Evolutionary conservation across 192 early-diverging fungal species (phyloP), one percentile per base, ranked within the genome.

Genomic region (Gryganskiella cystojenkinii): DNA sequence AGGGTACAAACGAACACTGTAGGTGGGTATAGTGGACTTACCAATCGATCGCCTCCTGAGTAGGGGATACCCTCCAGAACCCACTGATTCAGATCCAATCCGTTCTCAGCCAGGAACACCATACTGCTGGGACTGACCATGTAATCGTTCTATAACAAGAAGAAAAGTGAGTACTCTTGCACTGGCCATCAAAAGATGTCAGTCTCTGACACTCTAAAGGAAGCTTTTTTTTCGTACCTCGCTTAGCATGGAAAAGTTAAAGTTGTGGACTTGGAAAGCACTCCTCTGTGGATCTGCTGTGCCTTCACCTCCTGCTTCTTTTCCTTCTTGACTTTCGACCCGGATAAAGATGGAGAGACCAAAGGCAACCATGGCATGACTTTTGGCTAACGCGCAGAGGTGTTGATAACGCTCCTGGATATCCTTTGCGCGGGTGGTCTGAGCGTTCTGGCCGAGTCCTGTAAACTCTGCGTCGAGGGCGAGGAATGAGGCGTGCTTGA

Each of bases 401-500:
- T 90, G 91, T 22, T 78, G 74, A 80, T 98, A 99, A 37, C 93
- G 88, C 14, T 95, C 90, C 58, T 92, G 86, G 65, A 98, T 92
- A 64, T 98, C 88, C 50, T 80, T 90, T 27, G 81, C 76, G 0
- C 67, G 57, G 10, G 82, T 80, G 35, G 81, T 70, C 24, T 65
- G 51, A 35, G 71, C 24, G 61, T 68, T 67, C 3, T 70, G 61
- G 10, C 90, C 90, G 1, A 96, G 87, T 10, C 96, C 96, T 10
- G 94, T 94, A 70, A 98, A 97, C 70, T 98, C 96, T 4, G 92
- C 92, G 74, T 98, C 97, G 35, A 98, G 79, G 5, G 95, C 86
- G 57, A 98, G 87, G 64, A 94, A 96, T 45, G 83, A 75, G 13
- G 94, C 91, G 15, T 84, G 69, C 54, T 42, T 82, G 56, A 89